Base-by-base conservation (phyloP, 768 basidiomycete species). In the Tephrocybe sp. region DNA sequence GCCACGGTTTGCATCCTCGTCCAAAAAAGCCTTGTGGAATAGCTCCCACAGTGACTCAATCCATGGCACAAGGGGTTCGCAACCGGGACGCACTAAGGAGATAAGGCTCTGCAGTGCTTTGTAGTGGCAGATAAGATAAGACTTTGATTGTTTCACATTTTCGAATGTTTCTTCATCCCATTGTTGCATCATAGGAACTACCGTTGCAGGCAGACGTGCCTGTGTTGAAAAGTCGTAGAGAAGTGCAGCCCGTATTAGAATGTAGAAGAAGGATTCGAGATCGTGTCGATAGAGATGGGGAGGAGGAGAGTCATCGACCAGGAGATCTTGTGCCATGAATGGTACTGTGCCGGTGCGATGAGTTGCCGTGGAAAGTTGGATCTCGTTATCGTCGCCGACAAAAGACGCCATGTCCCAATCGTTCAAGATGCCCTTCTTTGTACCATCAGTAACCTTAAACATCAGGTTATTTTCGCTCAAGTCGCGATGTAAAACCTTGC, bases 401-500 rank as follows among this genome's bases (percentile, higher is more conserved):
- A 37, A 26, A 1, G 49, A 46, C 1, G 64, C 57, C 47, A 62
- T 55, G 38, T 69, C 66, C 52, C 63, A 67, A 40, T 69, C 68
- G 31, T 58, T 54, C 9, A 68, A 53, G 16, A 68, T 52, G 1
- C 67, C 66, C 18, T 53, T 40, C 2, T 51, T 51, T 16, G 27
- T 18, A 13, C 41, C 28, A 25, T 41, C 39, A 26, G 35, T 21
- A 6, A 37, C 28, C 7, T 49, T 32, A 32, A 63, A 56, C 66
- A 69, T 66, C 12, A 69, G 45, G 37, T 67, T 69, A 35, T 58
- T 56, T 25, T 61, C 58, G 47, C 69, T 64, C 43, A 71, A 51
- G 49, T 70, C 62, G 21, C 62, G 56, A 53, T 72, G 66, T 22
- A 71, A 51, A 27, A 70, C 53, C 16, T 52, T 40, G 1, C 57